Base-by-base conservation (phyloP, 495 filamentous ascomycete genomes). In the Halenospora varia region DNA sequence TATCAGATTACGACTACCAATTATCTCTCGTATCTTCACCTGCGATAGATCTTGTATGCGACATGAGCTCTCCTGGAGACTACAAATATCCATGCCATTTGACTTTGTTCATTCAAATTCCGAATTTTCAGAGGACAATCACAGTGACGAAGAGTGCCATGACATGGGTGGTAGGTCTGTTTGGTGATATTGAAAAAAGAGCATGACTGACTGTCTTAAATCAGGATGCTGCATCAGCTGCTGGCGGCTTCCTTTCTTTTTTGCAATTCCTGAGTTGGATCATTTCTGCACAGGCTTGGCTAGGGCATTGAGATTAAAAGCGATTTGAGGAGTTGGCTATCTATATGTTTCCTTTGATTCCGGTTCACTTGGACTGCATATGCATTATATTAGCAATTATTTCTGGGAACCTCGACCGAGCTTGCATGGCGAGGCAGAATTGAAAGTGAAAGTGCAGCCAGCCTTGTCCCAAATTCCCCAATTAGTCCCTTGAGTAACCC, bases 41-140 rank as follows among this genome's bases (percentile, higher is more conserved):
- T 8, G 23, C 10, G 15, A 9, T 6, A 10, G 48, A 51, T 25
- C 23, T 51, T 6, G 15, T 25, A 8, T 51, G 48, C 48, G 48
- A 51, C 25, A 26, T 22, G 10, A 51, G 48, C 18, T 23, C 13
- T 15, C 8, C 48, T 9, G 10, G 11, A 9, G 25, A 10, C 10
- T 23, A 51, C 18, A 10, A 51, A 22, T 20, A 25, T 13, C 23
- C 48, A 8, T 51, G 48, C 18, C 25, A 51, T 25, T 15, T 51
- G 48, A 51, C 11, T 19, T 25, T 51, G 13, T 51, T 51, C 20
- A 22, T 51, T 4, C 48, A 51, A 22, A 26, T 51, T 51, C 48
- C 48, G 25, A 51, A 20, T 22, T 51, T 51, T 51, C 11, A 51
- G 6, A 8, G 48, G 11, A 51, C 48, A 26, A 51, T 51, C 18